A percentile compares a stretch with the other conserved stretches of the same genome.
Conservation (phyloP, 148 eudicot species). For the Nepenthes gracilis region DNA sequence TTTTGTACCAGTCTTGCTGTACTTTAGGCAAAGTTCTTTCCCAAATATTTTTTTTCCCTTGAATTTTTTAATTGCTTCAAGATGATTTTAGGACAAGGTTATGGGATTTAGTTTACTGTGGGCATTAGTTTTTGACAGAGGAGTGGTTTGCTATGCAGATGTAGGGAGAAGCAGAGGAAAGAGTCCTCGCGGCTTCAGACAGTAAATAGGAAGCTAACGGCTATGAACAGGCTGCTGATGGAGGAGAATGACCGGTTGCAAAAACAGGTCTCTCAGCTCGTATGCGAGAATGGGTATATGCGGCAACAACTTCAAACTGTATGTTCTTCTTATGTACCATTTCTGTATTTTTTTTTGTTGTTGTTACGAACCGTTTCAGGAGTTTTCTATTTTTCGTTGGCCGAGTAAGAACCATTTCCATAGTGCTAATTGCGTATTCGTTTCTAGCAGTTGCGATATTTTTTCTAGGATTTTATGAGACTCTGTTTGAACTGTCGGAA, state of each 20-base stretch:
- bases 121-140: no score
- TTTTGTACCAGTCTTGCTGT: background rate
- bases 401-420: background rate
- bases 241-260: constrained; percentile 97
- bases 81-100: background rate
- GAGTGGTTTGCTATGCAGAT: constrained; percentile 23
- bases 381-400: background rate
- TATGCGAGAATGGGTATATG: constrained; percentile 89
- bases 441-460: no score
- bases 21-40: no score
- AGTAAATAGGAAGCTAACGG: constrained; percentile 72
- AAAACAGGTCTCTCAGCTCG: constrained; percentile 90
- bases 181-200: constrained; percentile 71
- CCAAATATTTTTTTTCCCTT: background rate
- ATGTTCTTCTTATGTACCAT: constrained; percentile 13
- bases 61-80: background rate
- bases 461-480: no score
- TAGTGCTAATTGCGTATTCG: no score
- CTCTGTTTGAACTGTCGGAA: no score
- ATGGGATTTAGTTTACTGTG: background rate
- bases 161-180: constrained; percentile 91
- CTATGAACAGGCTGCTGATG: constrained; percentile 94
- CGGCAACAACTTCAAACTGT: constrained; percentile 81
- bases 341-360: background rate
- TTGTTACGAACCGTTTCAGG: background rate